Percentiles rank a stretch among this genome's conserved stretches.
phyloP scores from a whole-genome alignment of 805 yeast species.

The Candida tammaniensis region DNA sequence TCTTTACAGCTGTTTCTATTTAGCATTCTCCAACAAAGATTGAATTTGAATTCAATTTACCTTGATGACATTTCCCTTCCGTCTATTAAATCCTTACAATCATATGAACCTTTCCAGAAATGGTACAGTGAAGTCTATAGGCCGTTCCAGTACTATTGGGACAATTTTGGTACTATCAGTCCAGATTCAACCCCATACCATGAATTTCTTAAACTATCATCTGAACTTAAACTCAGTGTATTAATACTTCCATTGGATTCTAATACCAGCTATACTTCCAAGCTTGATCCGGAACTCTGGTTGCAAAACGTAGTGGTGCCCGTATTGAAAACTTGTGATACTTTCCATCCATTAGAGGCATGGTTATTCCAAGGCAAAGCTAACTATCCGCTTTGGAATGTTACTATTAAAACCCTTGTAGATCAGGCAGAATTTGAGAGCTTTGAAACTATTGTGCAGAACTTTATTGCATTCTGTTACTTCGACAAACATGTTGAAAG shows the following conservation, averaged over 20 bases:
- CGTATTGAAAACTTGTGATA: slow-evolving; percentile 16
- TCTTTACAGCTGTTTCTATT: slow-evolving; percentile 5
- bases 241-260: slow-evolving; percentile 23
- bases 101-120: slow-evolving; percentile 15
- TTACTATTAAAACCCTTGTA: slow-evolving; percentile 15
- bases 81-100: slow-evolving; percentile 8
- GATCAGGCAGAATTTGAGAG: slow-evolving; percentile 6
- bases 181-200: slow-evolving; percentile 11
- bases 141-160: slow-evolving; percentile 31
- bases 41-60: slow-evolving; percentile 18
- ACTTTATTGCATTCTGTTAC: slow-evolving; percentile 22
- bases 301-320: slow-evolving; percentile 30
- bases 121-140: slow-evolving; percentile 28
- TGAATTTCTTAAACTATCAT: slow-evolving; percentile 16
- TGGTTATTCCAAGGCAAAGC: slow-evolving; percentile 21
- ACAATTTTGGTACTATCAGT: slow-evolving; percentile 18
- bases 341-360: slow-evolving; percentile 22
- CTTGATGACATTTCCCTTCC: slow-evolving; percentile 17
- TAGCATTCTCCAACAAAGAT: slow-evolving; percentile 19
- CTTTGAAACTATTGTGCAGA: slow-evolving; percentile 15
- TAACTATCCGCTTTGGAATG: slow-evolving; percentile 22
- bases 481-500: slow-evolving; percentile 16
- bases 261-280: slow-evolving; percentile 12
- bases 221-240: slow-evolving; percentile 16
- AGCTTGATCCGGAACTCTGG: slow-evolving; percentile 20